phyloP scores from a whole-genome alignment of 192 early-diverging fungal species.

The Chytriomyces hyalinus region DNA sequence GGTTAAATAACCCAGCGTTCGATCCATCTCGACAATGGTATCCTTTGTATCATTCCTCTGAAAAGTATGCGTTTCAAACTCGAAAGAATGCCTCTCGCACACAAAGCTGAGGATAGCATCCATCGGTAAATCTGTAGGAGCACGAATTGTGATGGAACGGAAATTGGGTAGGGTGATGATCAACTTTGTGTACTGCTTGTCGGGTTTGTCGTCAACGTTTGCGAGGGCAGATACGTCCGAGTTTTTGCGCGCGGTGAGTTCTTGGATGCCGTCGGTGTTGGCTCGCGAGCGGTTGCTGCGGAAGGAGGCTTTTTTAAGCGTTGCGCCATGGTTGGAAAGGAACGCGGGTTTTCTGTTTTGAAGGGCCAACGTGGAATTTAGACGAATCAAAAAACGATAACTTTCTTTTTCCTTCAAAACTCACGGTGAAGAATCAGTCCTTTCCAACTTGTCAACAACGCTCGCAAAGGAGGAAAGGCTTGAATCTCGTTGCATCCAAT shows the following conservation, averaged over 20 bases:
- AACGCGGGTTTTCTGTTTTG: constrained; percentile 31
- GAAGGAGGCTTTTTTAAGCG: constrained; percentile 13
- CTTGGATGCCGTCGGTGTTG: constrained; percentile 40
- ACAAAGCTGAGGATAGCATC: constrained; percentile 48
- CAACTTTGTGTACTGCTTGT: constrained; percentile 24
- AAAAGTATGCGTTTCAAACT: constrained; percentile 51
- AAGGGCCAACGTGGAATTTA: neutral
- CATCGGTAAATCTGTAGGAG: constrained; percentile 48
- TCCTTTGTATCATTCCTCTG: constrained; percentile 36
- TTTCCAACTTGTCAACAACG: neutral
- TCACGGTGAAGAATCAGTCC: neutral
- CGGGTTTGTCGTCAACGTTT: constrained; percentile 21
- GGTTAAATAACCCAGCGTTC: constrained; percentile 42
- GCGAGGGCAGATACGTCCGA: neutral
- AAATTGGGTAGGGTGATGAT: constrained; percentile 43
- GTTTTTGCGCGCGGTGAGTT: constrained; percentile 14
- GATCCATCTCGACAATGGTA: constrained; percentile 54
- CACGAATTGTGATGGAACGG: constrained; percentile 39
- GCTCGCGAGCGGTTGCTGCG: constrained; percentile 41
- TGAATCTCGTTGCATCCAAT: neutral
- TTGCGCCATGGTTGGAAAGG: constrained; percentile 5
- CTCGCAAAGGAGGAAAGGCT: neutral
- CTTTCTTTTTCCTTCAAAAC: neutral
- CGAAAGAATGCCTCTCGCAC: constrained; percentile 45
- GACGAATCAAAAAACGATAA: neutral